Conservation (phyloP, 805 yeast species). For the Wickerhamiella siamensis region DNA sequence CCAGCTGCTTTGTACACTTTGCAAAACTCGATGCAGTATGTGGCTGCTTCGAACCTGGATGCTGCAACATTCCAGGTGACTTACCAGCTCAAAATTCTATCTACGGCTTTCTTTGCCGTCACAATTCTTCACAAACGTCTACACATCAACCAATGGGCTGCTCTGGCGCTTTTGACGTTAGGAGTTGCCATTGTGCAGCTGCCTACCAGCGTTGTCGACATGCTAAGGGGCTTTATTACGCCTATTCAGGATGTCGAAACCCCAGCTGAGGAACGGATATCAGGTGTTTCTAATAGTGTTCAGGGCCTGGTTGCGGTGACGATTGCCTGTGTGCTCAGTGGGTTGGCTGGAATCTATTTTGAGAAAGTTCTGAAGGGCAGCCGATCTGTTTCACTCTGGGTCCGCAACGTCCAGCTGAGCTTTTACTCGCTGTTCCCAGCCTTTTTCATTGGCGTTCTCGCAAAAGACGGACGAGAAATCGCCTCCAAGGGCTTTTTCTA, state of each 20-base stretch:
- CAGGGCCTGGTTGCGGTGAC: constrained; percentile 27
- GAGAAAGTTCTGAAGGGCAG: constrained; percentile 30
- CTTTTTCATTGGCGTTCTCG: constrained; percentile 24
- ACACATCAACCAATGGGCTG: constrained; percentile 25
- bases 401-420: constrained; percentile 29
- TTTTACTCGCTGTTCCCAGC: constrained; percentile 30
- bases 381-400: constrained; percentile 26
- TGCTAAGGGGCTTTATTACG: background rate
- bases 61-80: constrained; percentile 33
- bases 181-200: constrained; percentile 31
- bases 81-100: constrained; percentile 30
- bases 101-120: constrained; percentile 31
- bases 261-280: constrained; percentile 7
- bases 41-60: constrained; percentile 29
- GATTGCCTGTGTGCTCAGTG: constrained; percentile 27
- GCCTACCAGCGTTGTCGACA: constrained; percentile 14
- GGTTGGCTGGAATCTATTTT: constrained; percentile 32
- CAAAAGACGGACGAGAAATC: constrained; percentile 25
- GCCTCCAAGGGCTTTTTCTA: constrained; percentile 27
- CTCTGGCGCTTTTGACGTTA: constrained; percentile 25
- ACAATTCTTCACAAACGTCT: constrained; percentile 25
- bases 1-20: constrained; percentile 30
- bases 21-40: constrained; percentile 29
- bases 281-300: constrained; percentile 6
- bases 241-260: constrained; percentile 1